Evolutionary conservation across 225 moss, liverwort and hornwort species (phyloP).

Genomic region (Marchantia polymorpha): DNA sequence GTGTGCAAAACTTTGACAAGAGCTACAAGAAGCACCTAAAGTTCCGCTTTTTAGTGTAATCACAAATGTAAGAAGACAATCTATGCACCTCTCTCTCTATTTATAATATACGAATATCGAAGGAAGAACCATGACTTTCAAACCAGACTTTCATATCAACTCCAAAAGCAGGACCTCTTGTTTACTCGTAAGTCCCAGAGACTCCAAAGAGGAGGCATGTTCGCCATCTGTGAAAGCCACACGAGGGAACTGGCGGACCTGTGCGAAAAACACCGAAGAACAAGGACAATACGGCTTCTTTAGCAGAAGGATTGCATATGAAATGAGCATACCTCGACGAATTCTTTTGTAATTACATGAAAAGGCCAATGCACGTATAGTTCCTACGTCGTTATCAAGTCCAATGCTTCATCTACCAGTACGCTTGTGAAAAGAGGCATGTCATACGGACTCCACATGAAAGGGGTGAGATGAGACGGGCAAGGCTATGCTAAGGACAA

Average conservation of each 20-base stretch:
- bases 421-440: no score
- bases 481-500: no score
- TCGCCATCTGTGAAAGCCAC: slow-evolving; percentile 53
- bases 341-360: neutral
- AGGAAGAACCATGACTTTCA: neutral
- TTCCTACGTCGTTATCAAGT: neutral
- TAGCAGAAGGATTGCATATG: neutral
- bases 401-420: neutral
- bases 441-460: no score
- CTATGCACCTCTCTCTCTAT: neutral
- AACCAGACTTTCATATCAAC: slow-evolving; percentile 36
- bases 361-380: neutral
- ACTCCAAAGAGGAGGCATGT: slow-evolving; percentile 42
- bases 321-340: neutral
- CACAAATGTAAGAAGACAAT: slow-evolving; percentile 11
- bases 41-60: slow-evolving; percentile 16
- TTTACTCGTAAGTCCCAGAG: slow-evolving; percentile 53
- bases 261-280: neutral
- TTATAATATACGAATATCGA: neutral
- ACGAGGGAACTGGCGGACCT: slow-evolving; percentile 60
- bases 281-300: neutral
- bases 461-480: no score
- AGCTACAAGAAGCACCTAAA: slow-evolving; percentile 11
- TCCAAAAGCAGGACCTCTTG: slow-evolving; percentile 57
- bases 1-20: slow-evolving; percentile 18